Evolutionary conservation across 2,329 filamentous ascomycete species (phyloP).

Genomic region (Mycosphaerelloides madeirae): DNA sequence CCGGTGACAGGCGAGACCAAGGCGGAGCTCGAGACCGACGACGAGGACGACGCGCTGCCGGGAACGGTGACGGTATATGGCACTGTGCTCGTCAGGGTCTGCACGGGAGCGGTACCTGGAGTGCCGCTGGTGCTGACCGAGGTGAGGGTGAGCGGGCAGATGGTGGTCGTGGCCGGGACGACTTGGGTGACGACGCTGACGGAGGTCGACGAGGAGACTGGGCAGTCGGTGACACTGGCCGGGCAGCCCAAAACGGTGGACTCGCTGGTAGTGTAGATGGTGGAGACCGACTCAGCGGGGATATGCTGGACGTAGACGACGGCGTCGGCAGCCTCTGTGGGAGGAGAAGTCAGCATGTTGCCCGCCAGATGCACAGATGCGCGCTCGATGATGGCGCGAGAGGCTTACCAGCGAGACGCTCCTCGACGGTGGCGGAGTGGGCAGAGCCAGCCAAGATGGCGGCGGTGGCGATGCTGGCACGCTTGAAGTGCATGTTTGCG

Average conservation of each 20-base stretch:
- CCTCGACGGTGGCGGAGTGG: not conserved
- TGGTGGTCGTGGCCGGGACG: constrained; percentile 39
- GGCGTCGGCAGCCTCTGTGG: constrained; percentile 3
- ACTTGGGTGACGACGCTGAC: constrained; percentile 35
- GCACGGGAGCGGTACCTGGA: constrained; percentile 2
- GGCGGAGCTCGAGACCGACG: too few species aligned
- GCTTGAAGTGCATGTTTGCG: not conserved
- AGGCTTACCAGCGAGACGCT: not conserved
- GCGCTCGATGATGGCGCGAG: not conserved
- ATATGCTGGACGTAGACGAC: constrained; percentile 27
- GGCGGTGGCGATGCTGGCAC: not conserved
- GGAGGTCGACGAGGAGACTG: constrained; percentile 16
- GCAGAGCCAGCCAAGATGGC: constrained; percentile 1
- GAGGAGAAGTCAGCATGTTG: not conserved
- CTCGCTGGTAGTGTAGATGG: constrained; percentile 40
- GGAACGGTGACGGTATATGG: constrained; percentile 4
- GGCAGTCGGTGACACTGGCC: constrained; percentile 37
- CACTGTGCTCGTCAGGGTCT: constrained; percentile 3
- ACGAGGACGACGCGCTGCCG: not conserved
- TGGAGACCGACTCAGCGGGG: constrained; percentile 37
- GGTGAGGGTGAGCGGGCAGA: constrained; percentile 39
- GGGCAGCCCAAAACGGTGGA: constrained; percentile 41
- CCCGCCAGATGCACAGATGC: not conserved
- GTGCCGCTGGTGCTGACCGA: constrained; percentile 11
- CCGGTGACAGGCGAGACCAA: too few species aligned